phyloP scores from a whole-genome alignment of 2,329 filamentous ascomycete species.

The Colletotrichum filicis region DNA sequence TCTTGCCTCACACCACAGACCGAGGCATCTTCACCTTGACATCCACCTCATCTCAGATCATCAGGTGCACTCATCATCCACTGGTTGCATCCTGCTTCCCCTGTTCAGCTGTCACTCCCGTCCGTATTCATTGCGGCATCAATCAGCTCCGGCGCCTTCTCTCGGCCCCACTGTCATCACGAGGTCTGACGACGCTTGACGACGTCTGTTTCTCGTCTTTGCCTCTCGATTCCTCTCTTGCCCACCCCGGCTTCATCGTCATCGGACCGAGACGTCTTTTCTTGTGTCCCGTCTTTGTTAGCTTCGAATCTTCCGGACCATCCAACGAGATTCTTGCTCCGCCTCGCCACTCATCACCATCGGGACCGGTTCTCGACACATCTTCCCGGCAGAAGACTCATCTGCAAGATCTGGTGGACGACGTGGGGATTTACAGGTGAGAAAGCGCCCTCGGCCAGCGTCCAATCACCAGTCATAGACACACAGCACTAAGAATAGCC shows the following conservation, averaged over 20 bases:
- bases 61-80: background rate
- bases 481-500: constrained; percentile 43
- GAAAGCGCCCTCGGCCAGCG: constrained; percentile 24
- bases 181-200: constrained; percentile 8
- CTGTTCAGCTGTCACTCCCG: constrained; percentile 9
- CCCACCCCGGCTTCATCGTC: background rate
- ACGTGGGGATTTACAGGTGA: constrained; percentile 30
- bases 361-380: constrained; percentile 13
- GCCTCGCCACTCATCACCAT: constrained; percentile 24
- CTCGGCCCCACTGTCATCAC: constrained; percentile 16
- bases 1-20: background rate
- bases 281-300: constrained; percentile 4
- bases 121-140: background rate
- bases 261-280: constrained; percentile 10
- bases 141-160: constrained; percentile 1
- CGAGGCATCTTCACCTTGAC: background rate
- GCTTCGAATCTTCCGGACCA: background rate
- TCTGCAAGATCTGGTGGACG: constrained; percentile 28
- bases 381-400: constrained; percentile 25
- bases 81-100: constrained; percentile 17
- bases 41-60: background rate
- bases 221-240: constrained; percentile 30
- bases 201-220: constrained; percentile 7
- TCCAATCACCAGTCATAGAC: constrained; percentile 43
- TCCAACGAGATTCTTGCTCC: constrained; percentile 14